Evolutionary conservation across 441 rosid genomes (phyloP).

Genomic region (Jatropha multifida): DNA sequence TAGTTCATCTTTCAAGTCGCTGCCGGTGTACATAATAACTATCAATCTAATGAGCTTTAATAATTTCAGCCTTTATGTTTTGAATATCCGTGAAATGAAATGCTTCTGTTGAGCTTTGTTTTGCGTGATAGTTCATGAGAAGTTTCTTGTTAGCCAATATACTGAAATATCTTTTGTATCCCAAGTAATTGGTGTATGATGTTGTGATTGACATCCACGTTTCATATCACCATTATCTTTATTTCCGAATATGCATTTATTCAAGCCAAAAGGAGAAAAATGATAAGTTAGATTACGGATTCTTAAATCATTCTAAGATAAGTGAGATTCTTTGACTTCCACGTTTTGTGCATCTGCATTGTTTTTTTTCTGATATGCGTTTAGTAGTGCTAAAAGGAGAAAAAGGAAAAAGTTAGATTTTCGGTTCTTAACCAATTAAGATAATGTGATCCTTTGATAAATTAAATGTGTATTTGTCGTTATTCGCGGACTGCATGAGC

Average conservation of each 20-base stretch:
- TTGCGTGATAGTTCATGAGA: conserved; percentile 14
- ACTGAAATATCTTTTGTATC: conserved; percentile 8
- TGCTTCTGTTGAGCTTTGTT: conserved; percentile 12
- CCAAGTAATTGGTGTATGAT: neutral
- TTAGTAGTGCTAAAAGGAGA: neutral
- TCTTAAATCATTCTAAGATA: conserved; percentile 11
- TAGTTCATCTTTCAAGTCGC: conserved; percentile 26
- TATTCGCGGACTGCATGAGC: conserved; percentile 8
- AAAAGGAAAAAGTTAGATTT: conserved; percentile 3
- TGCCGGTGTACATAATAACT: conserved; percentile 34
- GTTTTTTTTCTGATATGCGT: neutral
- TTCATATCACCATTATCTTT: neutral
- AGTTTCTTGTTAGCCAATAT: conserved; percentile 14
- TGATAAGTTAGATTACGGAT: neutral
- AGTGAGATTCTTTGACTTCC: conserved; percentile 13
- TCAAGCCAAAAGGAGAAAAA: conserved; percentile 1
- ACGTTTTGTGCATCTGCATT: neutral
- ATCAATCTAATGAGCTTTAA: conserved; percentile 23
- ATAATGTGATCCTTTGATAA: neutral
- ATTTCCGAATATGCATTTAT: neutral
- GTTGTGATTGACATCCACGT: conserved; percentile 2
- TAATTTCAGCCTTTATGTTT: conserved; percentile 15
- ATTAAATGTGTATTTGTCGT: conserved; percentile 1
- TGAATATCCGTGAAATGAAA: conserved; percentile 22
- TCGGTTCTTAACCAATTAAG: neutral